Conservation (phyloP, 2,329 filamentous ascomycete genomes). For the Cercospora brassicicola region DNA sequence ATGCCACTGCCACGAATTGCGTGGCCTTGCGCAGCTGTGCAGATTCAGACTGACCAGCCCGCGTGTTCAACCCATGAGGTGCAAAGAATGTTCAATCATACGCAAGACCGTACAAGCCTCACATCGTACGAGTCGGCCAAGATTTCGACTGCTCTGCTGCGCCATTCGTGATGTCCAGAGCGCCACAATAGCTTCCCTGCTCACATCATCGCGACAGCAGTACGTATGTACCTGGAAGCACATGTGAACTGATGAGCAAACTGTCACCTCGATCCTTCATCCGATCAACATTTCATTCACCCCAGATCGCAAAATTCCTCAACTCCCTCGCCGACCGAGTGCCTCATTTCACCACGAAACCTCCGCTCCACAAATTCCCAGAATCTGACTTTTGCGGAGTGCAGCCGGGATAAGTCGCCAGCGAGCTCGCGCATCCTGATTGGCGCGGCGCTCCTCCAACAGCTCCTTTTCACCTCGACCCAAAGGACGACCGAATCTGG, state of each 20-base stretch:
- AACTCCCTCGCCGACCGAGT: background rate
- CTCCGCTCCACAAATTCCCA: background rate
- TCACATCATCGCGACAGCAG: background rate
- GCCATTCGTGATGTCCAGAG: background rate
- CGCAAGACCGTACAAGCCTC: conserved; percentile 24
- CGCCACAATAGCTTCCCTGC: background rate
- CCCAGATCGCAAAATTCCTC: background rate
- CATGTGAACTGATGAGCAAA: background rate
- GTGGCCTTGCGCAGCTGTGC: background rate
- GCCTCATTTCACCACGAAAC: background rate
- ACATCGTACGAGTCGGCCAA: conserved; percentile 4
- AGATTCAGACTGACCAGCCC: background rate
- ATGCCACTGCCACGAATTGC: background rate
- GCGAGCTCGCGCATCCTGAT: background rate
- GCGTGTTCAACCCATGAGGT: background rate
- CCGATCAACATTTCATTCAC: background rate
- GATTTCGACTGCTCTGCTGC: background rate
- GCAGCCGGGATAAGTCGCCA: background rate
- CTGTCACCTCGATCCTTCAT: background rate
- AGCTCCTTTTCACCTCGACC: background rate
- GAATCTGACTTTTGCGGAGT: background rate
- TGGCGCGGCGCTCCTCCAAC: background rate
- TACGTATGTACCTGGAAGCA: background rate
- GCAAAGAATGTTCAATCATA: background rate
- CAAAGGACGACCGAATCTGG: background rate